phyloP scores from a whole-genome alignment of 441 rosid genomes.

The Gossypium gossypioides region DNA sequence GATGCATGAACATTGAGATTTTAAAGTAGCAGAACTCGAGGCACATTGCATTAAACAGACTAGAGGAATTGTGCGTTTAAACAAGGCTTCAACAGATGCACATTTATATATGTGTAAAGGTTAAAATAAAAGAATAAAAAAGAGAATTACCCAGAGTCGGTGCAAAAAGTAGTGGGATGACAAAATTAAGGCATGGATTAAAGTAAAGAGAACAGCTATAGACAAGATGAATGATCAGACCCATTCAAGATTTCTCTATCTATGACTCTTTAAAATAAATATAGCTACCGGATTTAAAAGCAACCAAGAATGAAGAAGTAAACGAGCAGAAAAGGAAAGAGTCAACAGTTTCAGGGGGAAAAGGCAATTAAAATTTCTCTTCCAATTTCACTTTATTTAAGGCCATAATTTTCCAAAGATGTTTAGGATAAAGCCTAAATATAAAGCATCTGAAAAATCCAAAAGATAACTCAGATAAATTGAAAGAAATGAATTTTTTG shows the following conservation, averaged over 20 bases:
- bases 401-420: background rate
- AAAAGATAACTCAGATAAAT: background rate
- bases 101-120: background rate
- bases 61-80: background rate
- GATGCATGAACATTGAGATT: background rate
- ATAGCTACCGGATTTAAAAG: background rate
- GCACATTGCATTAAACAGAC: background rate
- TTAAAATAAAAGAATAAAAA: background rate
- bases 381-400: background rate
- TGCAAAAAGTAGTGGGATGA: background rate
- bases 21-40: background rate
- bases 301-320: background rate
- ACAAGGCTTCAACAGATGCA: background rate
- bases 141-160: background rate
- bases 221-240: slow-evolving; percentile 10
- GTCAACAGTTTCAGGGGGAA: background rate
- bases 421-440: background rate
- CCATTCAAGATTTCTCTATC: background rate
- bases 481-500: background rate
- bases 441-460: background rate
- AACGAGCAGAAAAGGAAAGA: background rate
- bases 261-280: background rate
- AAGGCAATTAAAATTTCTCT: background rate
- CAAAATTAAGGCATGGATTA: background rate
- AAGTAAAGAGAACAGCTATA: slow-evolving; percentile 4